phyloP scores from a whole-genome alignment of 495 filamentous ascomycete genomes.

The Penicillium diatomitis region DNA sequence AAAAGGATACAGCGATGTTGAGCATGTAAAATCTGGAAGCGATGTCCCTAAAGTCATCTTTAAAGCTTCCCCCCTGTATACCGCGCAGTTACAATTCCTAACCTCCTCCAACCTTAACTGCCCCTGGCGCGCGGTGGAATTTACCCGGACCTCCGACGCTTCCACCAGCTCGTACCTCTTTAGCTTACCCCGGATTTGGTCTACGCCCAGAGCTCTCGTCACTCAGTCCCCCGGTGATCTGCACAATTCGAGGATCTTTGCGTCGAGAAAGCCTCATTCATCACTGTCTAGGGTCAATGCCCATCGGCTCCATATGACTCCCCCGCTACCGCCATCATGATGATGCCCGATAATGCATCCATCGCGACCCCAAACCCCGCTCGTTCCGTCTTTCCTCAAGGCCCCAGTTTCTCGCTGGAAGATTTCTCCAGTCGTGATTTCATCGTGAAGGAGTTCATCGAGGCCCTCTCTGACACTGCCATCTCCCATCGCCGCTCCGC shows the following conservation, averaged over 20 bases:
- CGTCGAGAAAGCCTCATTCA: background rate
- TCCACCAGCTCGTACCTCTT: background rate
- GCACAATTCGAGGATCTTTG: too few relatives aligned
- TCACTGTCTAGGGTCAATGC: background rate
- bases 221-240: too few relatives aligned
- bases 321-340: slow-evolving; percentile 5
- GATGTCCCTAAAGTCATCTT: too few relatives aligned
- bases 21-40: too few relatives aligned
- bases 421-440: slow-evolving; percentile 84
- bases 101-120: background rate
- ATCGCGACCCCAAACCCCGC: slow-evolving; percentile 25
- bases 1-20: too few relatives aligned
- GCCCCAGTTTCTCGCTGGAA: slow-evolving; percentile 73
- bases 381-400: slow-evolving; percentile 65
- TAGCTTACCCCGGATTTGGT: slow-evolving; percentile 20
- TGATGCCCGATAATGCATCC: slow-evolving; percentile 36
- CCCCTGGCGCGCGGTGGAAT: slow-evolving; percentile 1
- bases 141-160: slow-evolving; percentile 1
- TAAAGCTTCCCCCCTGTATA: too few relatives aligned
- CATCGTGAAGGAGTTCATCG: slow-evolving; percentile 95
- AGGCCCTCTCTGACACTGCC: slow-evolving; percentile 79
- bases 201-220: too few relatives aligned
- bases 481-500: slow-evolving; percentile 68
- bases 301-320: slow-evolving; percentile 10
- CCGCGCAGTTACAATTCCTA: background rate